phyloP scores from a whole-genome alignment of 768 basidiomycete genomes.

The Agaricus bisporus region DNA sequence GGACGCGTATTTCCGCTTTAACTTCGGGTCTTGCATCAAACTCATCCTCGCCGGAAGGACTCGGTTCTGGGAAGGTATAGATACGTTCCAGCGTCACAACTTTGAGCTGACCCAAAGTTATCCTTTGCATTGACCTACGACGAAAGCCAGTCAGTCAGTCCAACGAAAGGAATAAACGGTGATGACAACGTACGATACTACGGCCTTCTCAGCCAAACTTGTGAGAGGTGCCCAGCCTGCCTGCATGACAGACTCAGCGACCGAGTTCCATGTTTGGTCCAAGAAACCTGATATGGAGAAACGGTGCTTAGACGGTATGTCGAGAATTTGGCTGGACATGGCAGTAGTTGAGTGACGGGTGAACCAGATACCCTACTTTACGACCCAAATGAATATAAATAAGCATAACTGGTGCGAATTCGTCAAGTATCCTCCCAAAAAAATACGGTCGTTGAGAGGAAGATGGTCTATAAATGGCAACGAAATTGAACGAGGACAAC shows the following conservation, averaged over 20 bases:
- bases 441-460: too few species aligned
- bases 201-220: conserved; percentile 37
- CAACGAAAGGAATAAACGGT: conserved; percentile 2
- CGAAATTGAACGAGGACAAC: too few species aligned
- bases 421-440: too few species aligned
- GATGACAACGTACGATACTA: conserved; percentile 32
- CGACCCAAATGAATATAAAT: too few species aligned
- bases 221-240: conserved; percentile 38
- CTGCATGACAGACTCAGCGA: conserved; percentile 34
- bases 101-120: conserved; percentile 40
- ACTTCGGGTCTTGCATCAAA: conserved; percentile 15
- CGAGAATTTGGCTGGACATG: conserved; percentile 29
- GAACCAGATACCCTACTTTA: not conserved
- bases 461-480: too few species aligned
- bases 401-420: too few species aligned
- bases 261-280: conserved; percentile 35
- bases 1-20: conserved; percentile 41
- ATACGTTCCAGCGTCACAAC: conserved; percentile 39
- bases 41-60: conserved; percentile 11
- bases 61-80: conserved; percentile 34
- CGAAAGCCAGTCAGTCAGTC: not conserved
- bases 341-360: not conserved
- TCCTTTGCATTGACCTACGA: conserved; percentile 37
- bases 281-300: conserved; percentile 36
- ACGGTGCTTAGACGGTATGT: conserved; percentile 36